phyloP scores from a whole-genome alignment of 331 rosid species.

The Rosa hybrid region DNA sequence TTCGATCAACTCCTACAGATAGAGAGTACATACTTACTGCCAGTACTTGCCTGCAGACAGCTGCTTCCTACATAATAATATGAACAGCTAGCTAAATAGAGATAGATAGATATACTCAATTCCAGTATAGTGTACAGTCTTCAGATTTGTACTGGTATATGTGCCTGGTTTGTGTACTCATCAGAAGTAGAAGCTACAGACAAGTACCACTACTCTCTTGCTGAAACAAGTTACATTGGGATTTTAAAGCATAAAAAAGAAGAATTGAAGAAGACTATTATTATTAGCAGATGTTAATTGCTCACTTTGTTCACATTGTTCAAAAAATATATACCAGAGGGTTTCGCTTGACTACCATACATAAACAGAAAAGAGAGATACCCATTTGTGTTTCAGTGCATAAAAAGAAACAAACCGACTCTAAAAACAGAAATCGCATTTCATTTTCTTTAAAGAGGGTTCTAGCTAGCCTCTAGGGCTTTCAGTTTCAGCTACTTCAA shows the following conservation, averaged over 20 bases:
- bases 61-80: background rate
- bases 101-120: background rate
- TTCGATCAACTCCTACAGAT: background rate
- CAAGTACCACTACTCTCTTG: background rate
- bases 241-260: conserved; percentile 2
- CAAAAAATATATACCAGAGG: conserved; percentile 39
- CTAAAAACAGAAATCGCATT: conserved; percentile 9
- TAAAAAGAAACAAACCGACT: conserved; percentile 32
- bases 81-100: background rate
- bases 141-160: background rate
- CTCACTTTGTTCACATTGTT: conserved; percentile 24
- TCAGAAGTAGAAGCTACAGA: conserved; percentile 2
- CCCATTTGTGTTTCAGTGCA: conserved; percentile 69
- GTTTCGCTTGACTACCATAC: conserved; percentile 49
- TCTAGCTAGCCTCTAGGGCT: background rate
- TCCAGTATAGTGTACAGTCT: conserved; percentile 3
- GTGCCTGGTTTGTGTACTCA: background rate
- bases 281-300: background rate
- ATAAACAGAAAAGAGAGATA: conserved; percentile 51
- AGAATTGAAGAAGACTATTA: background rate
- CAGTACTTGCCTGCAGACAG: conserved; percentile 4
- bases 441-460: background rate
- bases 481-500: background rate
- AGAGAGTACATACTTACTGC: background rate
- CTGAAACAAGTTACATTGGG: conserved; percentile 2